Conservation (phyloP, 2,329 filamentous ascomycete species). For the Immersiporthe knoxdaviesiana region DNA sequence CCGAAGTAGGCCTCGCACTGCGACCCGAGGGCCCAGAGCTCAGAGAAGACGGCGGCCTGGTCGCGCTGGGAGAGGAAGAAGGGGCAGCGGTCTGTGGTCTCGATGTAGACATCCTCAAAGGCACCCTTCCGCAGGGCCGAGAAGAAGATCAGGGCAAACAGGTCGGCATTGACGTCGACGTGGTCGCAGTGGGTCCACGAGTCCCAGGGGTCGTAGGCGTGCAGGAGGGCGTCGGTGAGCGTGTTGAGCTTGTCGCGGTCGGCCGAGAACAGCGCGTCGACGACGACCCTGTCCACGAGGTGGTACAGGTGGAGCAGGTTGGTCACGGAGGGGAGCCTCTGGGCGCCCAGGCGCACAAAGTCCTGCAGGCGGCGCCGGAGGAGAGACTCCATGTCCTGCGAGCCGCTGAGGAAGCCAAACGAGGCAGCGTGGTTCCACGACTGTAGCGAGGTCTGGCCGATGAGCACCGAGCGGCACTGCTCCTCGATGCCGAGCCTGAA, state of each 20-base stretch:
- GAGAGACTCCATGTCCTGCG: conserved; percentile 35
- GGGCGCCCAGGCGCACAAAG: conserved; percentile 35
- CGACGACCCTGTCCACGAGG: conserved; percentile 35
- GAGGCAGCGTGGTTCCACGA: conserved; percentile 38
- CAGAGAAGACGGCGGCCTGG: conserved; percentile 66
- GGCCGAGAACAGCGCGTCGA: conserved; percentile 38
- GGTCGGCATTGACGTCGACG: conserved; percentile 54
- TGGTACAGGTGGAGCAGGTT: conserved; percentile 35
- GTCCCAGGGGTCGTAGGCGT: conserved; percentile 36
- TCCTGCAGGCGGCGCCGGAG: conserved; percentile 35
- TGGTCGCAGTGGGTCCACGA: conserved; percentile 33
- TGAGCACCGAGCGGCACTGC: conserved; percentile 35
- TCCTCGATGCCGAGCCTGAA: conserved; percentile 36
- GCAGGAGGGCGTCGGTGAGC: conserved; percentile 43
- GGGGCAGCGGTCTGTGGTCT: conserved; percentile 65
- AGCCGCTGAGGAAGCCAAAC: conserved; percentile 34
- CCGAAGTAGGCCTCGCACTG: conserved; percentile 67
- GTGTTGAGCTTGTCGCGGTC: conserved; percentile 40
- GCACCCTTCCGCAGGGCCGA: conserved; percentile 58
- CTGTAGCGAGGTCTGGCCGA: conserved; percentile 35
- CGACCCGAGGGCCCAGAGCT: conserved; percentile 65
- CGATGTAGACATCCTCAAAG: conserved; percentile 65
- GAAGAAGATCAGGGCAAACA: conserved; percentile 61
- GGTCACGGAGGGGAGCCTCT: conserved; percentile 31
- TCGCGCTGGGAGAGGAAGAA: conserved; percentile 64